Evolutionary conservation across 352 stramenopile species (phyloP), one percentile per base, ranked within the genome.

Genomic region (Peronospora destructor): DNA sequence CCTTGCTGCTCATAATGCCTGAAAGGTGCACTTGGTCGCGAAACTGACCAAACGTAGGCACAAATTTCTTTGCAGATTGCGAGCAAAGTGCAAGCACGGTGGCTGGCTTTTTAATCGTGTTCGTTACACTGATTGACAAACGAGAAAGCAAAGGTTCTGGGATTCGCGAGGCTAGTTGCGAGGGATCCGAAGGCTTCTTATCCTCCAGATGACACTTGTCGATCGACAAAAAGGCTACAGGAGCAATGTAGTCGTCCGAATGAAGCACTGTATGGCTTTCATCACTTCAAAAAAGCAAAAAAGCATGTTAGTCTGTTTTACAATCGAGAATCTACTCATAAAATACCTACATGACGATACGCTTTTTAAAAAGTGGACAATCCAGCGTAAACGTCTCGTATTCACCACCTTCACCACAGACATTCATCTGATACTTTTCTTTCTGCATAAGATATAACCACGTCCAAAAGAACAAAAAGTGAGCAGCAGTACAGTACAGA

Each of bases 341-440:
- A 45, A 42, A 44, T n/a, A 51, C 67, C 19, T 86, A 92, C 77
- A 96, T 76, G 38, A 94, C 80, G 46, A 97, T 94, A 12, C 88
- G 74, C 58, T 96, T 91, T 53, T 95, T 91, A 51, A 98, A 97
- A 3, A 97, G 68, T 19, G 92, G 91, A 61, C 88, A 98, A 76
- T 99, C 93, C n/a, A 99, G 64, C 19, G 97, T 98, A 25, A 99
- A 74, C 2, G 95, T 98, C 76, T 99, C 97, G 77, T 99, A 99
- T 69, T 99, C 97, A 14, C 97, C 97, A 32, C 97, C 97, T 79
- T 99, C 97, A 12, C 97, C 97, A 33, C 95, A 98, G 6, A 98
- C 84, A 64, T 99, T 96, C 61, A 99, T 92, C 47, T 97, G 90
- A 66, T 96, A 99, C 49, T 95, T 88, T 16, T 96, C 74, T 66